Base-by-base conservation (phyloP, 2,329 filamentous ascomycete species). In the Colletotrichum tofieldiae region DNA sequence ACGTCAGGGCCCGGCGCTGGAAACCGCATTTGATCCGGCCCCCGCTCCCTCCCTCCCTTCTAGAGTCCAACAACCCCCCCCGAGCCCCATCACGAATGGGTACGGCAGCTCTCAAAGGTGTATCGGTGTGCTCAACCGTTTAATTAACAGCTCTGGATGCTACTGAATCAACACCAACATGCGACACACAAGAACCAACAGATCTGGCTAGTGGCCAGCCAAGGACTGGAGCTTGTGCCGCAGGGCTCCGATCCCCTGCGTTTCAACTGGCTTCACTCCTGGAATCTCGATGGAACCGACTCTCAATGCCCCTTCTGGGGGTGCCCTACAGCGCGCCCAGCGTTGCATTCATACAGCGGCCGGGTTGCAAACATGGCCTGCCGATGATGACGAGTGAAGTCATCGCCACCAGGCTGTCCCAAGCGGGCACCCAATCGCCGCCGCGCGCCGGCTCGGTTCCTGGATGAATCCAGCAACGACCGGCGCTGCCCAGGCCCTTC, bases 351-450 rank as follows among this genome's bases (percentile, higher is more conserved):
- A 43, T 47, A 47, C 37, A 39, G 58, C 58, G 43, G 29, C 65
- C 23, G 37, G 58, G 49, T 69, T 6, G 52, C 37, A 58, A 60
- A 59, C n/a, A 39, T 70, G 69, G 52, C 39, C 65, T 65, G 41
- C 49, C 47, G 69, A 73, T 73, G 72, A 73, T 73, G 72, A 72
- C 32, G 41, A 35, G 72, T 73, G 72, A 73, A 66, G 72, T 73
- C 72, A 73, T 73, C 69, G 64, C 69, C n/a, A 54, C 63, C 65
- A 47, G 26, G 26, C 29, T 51, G 51, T 52, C 12, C 26, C 45
- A 56, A 51, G 56, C 61, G 45, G 62, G 58, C 64, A 68, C 49
- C 69, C 69, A 72, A 73, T 73, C 58, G 66, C 63, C 47, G 39
- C 58, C 16, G 32, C 54, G 49, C 14, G 49, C 29, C 56, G 5